Percentiles rank a stretch among this genome's conserved stretches.
These are phyloP conservation scores for Prunella vulgaris DNA, from an alignment of 257 asterid genomes.

Conservation along the genomic window DNA sequence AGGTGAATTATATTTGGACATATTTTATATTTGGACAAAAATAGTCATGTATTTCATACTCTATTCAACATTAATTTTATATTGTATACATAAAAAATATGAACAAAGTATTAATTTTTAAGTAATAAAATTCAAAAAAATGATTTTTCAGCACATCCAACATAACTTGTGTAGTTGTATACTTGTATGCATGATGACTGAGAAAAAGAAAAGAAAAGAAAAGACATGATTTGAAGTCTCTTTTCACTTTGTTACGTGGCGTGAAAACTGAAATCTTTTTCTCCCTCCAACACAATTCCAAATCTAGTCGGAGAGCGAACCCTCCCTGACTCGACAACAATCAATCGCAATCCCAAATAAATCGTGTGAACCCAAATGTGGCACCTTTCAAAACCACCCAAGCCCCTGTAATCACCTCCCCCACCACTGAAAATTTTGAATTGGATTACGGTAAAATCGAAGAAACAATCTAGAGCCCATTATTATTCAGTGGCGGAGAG, in stretches of 20 bases:
- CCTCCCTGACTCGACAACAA: conserved; percentile 5
- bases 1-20: too few species aligned
- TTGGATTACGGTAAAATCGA: conserved; percentile 25
- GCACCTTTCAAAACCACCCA: conserved; percentile 31
- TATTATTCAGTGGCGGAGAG: conserved; percentile 24
- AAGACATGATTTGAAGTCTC: not conserved
- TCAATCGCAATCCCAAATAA: conserved; percentile 23
- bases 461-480: conserved; percentile 22
- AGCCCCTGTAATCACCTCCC: conserved; percentile 10
- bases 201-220: not conserved
- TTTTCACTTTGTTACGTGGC: conserved; percentile 1
- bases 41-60: too few species aligned
- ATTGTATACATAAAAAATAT: too few species aligned
- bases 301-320: conserved; percentile 39
- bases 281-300: conserved; percentile 28
- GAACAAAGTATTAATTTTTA: too few species aligned
- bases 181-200: not conserved
- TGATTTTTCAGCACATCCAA: not conserved
- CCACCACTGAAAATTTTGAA: conserved; percentile 29
- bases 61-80: too few species aligned
- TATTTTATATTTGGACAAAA: too few species aligned
- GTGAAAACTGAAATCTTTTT: not conserved
- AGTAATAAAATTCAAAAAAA: too few species aligned
- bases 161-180: too few species aligned
- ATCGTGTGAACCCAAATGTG: conserved; percentile 54